phyloP scores from a whole-genome alignment of 1,284 basidiomycete genomes.

The Peniophora sp. region DNA sequence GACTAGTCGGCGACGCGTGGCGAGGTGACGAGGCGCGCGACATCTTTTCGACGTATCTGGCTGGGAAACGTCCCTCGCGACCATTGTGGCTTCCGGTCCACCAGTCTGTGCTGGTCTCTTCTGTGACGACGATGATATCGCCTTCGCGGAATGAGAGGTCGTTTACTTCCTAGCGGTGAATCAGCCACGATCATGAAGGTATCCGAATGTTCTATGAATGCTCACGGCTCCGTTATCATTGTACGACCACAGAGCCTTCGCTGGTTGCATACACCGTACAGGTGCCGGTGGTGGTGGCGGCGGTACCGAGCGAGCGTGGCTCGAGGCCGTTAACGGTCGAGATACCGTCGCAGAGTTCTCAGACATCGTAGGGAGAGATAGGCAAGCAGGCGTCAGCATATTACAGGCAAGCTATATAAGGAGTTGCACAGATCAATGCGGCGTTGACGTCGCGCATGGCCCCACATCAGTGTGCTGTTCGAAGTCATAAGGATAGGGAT shows the following conservation, averaged over 20 bases:
- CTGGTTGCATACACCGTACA: slow-evolving; percentile 29
- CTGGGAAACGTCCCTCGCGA: slow-evolving; percentile 55
- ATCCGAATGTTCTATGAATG: not conserved
- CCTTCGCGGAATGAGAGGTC: slow-evolving; percentile 52
- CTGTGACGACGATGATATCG: slow-evolving; percentile 53
- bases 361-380: too few species aligned
- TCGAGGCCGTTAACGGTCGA: slow-evolving; percentile 2
- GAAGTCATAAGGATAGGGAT: too few species aligned
- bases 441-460: too few species aligned
- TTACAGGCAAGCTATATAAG: too few species aligned
- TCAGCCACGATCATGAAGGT: not conserved
- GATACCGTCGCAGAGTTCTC: not conserved
- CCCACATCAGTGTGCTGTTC: too few species aligned
- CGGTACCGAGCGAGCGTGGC: not conserved
- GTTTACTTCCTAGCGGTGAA: slow-evolving; percentile 37
- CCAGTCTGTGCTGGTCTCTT: slow-evolving; percentile 59
- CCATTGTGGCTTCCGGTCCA: slow-evolving; percentile 52
- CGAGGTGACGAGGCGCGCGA: slow-evolving; percentile 12
- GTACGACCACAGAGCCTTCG: slow-evolving; percentile 57
- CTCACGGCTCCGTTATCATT: slow-evolving; percentile 49
- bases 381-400: too few species aligned
- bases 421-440: too few species aligned
- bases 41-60: slow-evolving; percentile 52
- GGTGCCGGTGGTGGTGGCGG: slow-evolving; percentile 16
- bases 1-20: slow-evolving; percentile 7